Percentiles rank a stretch among this genome's conserved stretches.
These are phyloP conservation scores for Cudoniella acicularis DNA, from an alignment of 495 filamentous ascomycete genomes.

Conservation along the genomic window DNA sequence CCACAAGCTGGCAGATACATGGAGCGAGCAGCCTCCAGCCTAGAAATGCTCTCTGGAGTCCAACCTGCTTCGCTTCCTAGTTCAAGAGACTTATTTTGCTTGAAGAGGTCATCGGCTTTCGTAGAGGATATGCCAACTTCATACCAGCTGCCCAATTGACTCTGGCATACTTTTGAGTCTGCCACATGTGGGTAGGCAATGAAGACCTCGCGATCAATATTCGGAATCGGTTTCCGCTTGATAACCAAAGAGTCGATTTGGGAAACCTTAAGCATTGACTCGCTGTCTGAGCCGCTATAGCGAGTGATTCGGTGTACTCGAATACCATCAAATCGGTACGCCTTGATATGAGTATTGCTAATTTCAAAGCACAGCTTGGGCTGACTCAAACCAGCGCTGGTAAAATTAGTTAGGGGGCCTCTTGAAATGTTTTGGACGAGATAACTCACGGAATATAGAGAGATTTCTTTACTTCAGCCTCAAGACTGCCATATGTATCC, in stretches of 20 bases:
- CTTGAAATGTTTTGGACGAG: no score
- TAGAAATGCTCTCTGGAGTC: constrained; percentile 25
- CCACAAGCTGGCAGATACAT: constrained; percentile 15
- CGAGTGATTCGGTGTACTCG: constrained; percentile 31
- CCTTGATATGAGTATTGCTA: constrained; percentile 10
- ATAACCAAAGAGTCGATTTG: constrained; percentile 33
- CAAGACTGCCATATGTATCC: constrained; percentile 27
- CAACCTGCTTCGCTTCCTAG: constrained; percentile 39
- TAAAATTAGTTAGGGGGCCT: background rate
- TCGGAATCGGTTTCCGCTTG: background rate
- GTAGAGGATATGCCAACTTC: constrained; percentile 36
- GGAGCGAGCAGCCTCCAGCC: constrained; percentile 7
- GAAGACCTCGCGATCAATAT: background rate
- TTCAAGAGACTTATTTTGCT: constrained; percentile 34
- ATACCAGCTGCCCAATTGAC: constrained; percentile 32
- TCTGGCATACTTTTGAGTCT: constrained; percentile 13
- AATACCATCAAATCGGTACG: constrained; percentile 25
- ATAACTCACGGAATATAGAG: constrained; percentile 37
- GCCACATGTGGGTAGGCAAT: background rate
- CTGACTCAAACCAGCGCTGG: background rate
- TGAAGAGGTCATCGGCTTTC: constrained; percentile 26
- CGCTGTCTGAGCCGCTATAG: constrained; percentile 14
- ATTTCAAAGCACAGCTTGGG: constrained; percentile 23
- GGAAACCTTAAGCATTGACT: constrained; percentile 35
- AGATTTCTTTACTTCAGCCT: constrained; percentile 27